Percentiles rank a stretch among this genome's conserved stretches.
These are phyloP conservation scores for Acacia melanoxylon DNA, from an alignment of 306 rosid species.

Conservation along the genomic window DNA sequence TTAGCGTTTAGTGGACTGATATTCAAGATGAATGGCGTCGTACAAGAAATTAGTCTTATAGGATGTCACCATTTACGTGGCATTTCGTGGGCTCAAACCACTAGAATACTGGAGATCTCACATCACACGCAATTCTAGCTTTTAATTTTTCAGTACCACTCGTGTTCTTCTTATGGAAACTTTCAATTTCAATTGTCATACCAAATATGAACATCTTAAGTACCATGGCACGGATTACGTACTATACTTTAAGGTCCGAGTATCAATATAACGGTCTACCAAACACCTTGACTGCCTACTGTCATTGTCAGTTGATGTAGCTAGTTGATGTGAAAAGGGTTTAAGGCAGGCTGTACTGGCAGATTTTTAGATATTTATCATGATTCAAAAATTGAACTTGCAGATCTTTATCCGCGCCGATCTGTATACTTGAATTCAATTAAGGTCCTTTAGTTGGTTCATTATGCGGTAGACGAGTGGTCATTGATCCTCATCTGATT, in stretches of 20 bases:
- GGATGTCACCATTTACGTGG: neutral
- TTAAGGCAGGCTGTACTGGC: neutral
- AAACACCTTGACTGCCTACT: neutral
- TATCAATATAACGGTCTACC: neutral
- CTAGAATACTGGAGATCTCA: neutral
- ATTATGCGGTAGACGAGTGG: neutral
- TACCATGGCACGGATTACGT: neutral
- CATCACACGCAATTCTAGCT: neutral
- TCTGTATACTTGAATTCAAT: slow-evolving; percentile 17
- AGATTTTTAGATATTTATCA: neutral
- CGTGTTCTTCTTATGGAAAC: too few relatives aligned
- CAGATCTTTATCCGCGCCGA: neutral
- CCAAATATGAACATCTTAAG: neutral
- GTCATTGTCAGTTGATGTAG: neutral
- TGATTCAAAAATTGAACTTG: neutral
- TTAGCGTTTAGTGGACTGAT: neutral
- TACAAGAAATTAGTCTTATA: neutral
- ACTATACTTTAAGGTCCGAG: neutral
- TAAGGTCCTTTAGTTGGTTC: neutral
- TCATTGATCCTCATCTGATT: neutral
- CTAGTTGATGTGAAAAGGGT: neutral
- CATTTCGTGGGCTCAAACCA: neutral
- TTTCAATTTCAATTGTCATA: neutral
- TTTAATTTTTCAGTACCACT: too few relatives aligned
- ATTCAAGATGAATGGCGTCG: neutral